Evolutionary conservation across 225 moss, liverwort and hornwort species (phyloP).

Genomic region (Bryum argenteum): DNA sequence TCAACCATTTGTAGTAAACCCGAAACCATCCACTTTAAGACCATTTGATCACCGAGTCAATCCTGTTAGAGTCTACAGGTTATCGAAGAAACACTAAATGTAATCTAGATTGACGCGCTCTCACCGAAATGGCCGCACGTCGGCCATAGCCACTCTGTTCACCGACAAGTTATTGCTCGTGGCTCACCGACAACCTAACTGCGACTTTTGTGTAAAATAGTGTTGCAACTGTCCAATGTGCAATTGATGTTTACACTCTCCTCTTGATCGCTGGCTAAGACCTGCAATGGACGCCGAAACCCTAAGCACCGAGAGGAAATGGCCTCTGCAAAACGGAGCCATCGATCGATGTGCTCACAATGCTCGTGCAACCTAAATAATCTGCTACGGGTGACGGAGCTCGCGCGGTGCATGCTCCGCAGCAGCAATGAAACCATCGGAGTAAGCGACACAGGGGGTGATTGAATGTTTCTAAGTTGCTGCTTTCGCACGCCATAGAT

Average conservation of each 20-base stretch:
- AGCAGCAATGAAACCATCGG: background rate
- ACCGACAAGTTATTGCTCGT: background rate
- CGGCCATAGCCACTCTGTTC: background rate
- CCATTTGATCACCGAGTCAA: background rate
- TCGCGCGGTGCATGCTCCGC: background rate
- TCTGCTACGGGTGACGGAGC: background rate
- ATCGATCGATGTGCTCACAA: too few relatives aligned
- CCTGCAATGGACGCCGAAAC: background rate
- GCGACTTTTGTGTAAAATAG: too few relatives aligned
- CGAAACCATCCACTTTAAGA: background rate
- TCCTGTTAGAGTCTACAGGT: background rate
- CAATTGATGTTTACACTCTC: background rate
- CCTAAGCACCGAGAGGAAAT: too few relatives aligned
- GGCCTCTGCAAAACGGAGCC: too few relatives aligned
- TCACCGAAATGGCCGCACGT: constrained; percentile 5
- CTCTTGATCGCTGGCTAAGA: background rate
- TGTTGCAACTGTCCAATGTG: background rate
- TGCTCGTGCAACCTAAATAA: background rate
- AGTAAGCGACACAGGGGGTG: background rate
- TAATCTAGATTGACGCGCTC: background rate
- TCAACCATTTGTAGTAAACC: background rate
- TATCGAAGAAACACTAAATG: background rate
- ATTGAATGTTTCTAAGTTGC: background rate
- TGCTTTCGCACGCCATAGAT: background rate
- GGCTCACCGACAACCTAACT: background rate